Evolutionary conservation across 2,329 filamentous ascomycete genomes (phyloP), one percentile per base, ranked within the genome.

Genomic region (Apiospora pterosperma): DNA sequence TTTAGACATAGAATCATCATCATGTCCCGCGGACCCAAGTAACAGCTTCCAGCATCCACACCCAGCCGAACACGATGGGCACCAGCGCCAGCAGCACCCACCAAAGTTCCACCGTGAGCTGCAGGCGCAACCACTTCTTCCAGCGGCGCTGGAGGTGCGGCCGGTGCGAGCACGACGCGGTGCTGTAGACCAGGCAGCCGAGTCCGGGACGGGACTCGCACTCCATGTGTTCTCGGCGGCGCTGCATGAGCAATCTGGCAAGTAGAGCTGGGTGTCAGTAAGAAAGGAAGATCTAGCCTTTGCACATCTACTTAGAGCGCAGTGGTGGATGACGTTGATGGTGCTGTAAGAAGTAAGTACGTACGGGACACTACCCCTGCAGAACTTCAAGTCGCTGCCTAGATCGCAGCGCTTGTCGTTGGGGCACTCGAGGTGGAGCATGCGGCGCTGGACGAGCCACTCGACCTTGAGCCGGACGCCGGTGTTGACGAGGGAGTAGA

Each of bases 371-470:
- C 48, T 55, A 10, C 48, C 48, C 48, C 48, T 34, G 28, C 86
- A 89, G 75, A 89, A 90, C 34, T 81, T 78, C 59, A 85, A 72
- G 69, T 89, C 87, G 66, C 84, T 88, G 4, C 85, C 81, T 36
- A 89, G 72, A 67, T 88, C 86, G 66, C 86, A 89, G 14, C 80
- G 77, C 63, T 76, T 76, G 67, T 86, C 79, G 63, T 86, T 87
- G 5, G 89, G 90, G 69, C 88, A 90, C 68, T 90, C 85, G 10
- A 92, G 82, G 65, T 90, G 87, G 39, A 88, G 79, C 58, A 79
- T 83, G 21, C 88, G 83, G 14, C 90, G 84, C 69, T 90, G 82
- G 65, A 92, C 80, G 5, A 92, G 80, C 90, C 90, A 92, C 64
- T 85, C 84, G 14, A 92, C 84, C 73, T 92, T 91, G 55, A 91